Conservation (phyloP, 2,329 filamentous ascomycete species). For the Verticillium tricorpus region DNA sequence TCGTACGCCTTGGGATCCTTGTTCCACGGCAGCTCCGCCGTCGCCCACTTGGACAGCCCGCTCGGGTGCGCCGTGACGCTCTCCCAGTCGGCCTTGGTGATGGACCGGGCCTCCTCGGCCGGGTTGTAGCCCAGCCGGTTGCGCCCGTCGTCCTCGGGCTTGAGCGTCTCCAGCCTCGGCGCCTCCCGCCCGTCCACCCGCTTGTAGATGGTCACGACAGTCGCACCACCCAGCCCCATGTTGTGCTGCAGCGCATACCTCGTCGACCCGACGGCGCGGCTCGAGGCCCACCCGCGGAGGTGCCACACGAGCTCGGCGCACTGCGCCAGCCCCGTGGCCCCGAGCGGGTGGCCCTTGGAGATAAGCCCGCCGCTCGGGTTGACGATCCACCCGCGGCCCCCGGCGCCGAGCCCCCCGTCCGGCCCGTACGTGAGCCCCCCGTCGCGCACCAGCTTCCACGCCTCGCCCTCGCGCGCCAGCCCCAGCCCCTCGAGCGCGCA, state of each 20-base stretch:
- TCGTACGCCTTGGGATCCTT: not conserved
- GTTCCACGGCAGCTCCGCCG: not conserved
- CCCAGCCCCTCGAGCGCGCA: conserved; percentile 18
- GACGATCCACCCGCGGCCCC: conserved; percentile 18
- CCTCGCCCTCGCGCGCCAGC: conserved; percentile 16
- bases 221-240: conserved; percentile 21
- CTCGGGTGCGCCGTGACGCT: not conserved
- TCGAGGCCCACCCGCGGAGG: conserved; percentile 23
- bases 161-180: not conserved
- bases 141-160: not conserved
- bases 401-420: not conserved
- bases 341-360: conserved; percentile 24
- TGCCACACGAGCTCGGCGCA: conserved; percentile 25
- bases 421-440: conserved; percentile 17
- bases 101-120: conserved; percentile 1
- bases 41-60: not conserved
- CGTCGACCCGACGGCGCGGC: conserved; percentile 13
- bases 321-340: conserved; percentile 23
- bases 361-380: conserved; percentile 24
- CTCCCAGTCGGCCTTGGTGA: not conserved
- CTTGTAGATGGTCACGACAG: conserved; percentile 20
- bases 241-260: conserved; percentile 21
- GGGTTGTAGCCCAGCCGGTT: not conserved
- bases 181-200: conserved; percentile 13
- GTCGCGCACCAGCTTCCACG: conserved; percentile 15